Base-by-base conservation (phyloP, 441 rosid species). In the Hura crepitans region DNA sequence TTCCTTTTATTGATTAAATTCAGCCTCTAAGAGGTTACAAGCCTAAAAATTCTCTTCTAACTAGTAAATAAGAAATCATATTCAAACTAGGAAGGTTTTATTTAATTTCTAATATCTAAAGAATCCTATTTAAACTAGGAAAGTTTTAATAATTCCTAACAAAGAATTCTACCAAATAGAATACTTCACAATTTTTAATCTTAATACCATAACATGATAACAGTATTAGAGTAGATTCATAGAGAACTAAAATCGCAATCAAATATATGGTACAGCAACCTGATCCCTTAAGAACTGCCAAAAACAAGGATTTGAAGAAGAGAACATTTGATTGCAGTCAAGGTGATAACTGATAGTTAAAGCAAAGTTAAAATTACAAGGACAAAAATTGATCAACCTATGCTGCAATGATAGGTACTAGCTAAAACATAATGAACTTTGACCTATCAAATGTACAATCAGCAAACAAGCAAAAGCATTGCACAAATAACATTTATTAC, bases 301-400 rank as follows among this genome's bases (percentile, higher is more conserved):
- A 35, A 14, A 9, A 59, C 13, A 28, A 18, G 27, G n/a, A 56
- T 9, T 4, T 4, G n/a, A 20, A 18, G n/a, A 57, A 68, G 1
- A 68, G 54, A 57, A 56, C 42, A 27, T 27, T 17, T 60, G 15
- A 47, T 50, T 57, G 53, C 47, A 25, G 6, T 62, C 17, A 7
- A 53, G 5, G 50, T 23, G 18, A 62, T 35, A 27, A 31, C 64
- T 42, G 23, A 30, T 28, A 25, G 1, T 35, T 17, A 6, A 70
- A 28, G 33, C 22, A 23, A 27, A 55, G 5, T 20, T 35, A 47
- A 6, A 8, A 20, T 4, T 33, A 15, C 4, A 50, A 50, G 20
- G n/a, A 23, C 50, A 61, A 39, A 45, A 61, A 50, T 11, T 43
- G 59, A 66, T 35, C 47, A 62, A 22, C 31, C 58, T 12, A 61